Evolutionary conservation across 108 stramenopile species (phyloP).

Genomic region (Conticribra weissflogii): DNA sequence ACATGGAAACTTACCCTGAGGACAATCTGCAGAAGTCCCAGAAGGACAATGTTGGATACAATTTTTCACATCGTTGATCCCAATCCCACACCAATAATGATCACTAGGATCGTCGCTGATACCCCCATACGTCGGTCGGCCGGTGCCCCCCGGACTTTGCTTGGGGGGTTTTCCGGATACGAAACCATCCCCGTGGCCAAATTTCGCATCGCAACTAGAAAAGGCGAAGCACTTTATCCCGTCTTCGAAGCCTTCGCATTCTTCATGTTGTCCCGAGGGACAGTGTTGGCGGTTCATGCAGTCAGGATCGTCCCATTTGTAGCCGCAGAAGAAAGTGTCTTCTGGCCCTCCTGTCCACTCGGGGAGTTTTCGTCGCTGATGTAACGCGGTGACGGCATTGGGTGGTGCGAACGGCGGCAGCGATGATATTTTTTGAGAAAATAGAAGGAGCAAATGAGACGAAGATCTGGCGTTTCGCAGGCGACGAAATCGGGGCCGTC

Average conservation of each 20-base stretch:
- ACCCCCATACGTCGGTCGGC: constrained; percentile 25
- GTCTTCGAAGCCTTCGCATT: too few relatives aligned
- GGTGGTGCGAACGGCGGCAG: too few relatives aligned
- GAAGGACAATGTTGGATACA: constrained; percentile 45
- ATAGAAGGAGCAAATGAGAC: too few relatives aligned
- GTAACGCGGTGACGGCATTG: too few relatives aligned
- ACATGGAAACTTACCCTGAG: not conserved
- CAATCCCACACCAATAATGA: constrained; percentile 42
- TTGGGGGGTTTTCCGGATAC: constrained; percentile 18
- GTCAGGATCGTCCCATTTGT: constrained; percentile 54
- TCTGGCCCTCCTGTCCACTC: constrained; percentile 36
- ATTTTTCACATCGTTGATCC: constrained; percentile 33
- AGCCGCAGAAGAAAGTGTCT: constrained; percentile 50
- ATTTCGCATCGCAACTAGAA: constrained; percentile 36
- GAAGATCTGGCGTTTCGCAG: too few relatives aligned
- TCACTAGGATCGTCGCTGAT: constrained; percentile 34
- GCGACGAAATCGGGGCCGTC: too few relatives aligned
- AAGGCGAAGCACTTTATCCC: too few relatives aligned
- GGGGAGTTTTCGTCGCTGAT: too few relatives aligned
- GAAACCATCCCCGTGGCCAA: constrained; percentile 26
- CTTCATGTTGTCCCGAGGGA: too few relatives aligned
- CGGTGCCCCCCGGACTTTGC: constrained; percentile 36
- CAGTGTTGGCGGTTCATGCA: too few relatives aligned
- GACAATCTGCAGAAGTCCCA: constrained; percentile 26
- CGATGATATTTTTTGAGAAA: too few relatives aligned